Percentiles rank a stretch among this genome's conserved stretches.
phyloP scores from a whole-genome alignment of 768 basidiomycete genomes.

The Tricholoma sp. region DNA sequence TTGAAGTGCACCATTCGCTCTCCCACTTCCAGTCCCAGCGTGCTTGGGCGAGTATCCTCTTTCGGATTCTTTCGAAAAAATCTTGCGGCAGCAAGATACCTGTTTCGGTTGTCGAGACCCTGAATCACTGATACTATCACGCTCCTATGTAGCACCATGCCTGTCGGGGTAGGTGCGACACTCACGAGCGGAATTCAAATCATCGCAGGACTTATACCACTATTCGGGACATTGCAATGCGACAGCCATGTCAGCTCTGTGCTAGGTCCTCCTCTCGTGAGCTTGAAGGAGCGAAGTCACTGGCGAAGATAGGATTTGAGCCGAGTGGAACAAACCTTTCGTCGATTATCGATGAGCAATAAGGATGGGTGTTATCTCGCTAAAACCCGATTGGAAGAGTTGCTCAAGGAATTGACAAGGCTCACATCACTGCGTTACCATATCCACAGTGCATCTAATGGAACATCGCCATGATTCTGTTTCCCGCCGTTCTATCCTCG shows the following conservation, averaged over 20 bases:
- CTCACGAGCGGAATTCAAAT: slow-evolving; percentile 18
- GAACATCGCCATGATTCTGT: slow-evolving; percentile 6
- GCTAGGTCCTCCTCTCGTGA: slow-evolving; percentile 7
- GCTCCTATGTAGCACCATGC: neutral
- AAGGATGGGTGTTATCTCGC: slow-evolving; percentile 1
- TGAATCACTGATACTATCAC: too few species aligned
- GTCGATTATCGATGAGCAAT: slow-evolving; percentile 11
- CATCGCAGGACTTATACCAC: slow-evolving; percentile 19
- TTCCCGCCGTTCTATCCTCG: neutral
- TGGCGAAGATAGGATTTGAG: slow-evolving; percentile 9
- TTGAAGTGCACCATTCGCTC: too few species aligned
- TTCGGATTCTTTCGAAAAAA: too few species aligned
- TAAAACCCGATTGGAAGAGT: slow-evolving; percentile 3
- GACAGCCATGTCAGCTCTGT: slow-evolving; percentile 15
- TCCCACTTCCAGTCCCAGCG: too few species aligned
- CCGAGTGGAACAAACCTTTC: slow-evolving; percentile 8
- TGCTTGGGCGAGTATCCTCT: too few species aligned
- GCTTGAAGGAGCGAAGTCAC: slow-evolving; percentile 6
- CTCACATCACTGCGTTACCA: neutral
- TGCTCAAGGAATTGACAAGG: slow-evolving; percentile 7
- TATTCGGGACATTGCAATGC: slow-evolving; percentile 20
- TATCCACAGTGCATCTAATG: neutral
- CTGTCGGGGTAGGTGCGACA: neutral
- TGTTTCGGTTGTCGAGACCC: too few species aligned
- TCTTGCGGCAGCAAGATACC: too few species aligned